A percentile compares a stretch with the other conserved stretches of the same genome.
Evolutionary conservation across 805 yeast species (phyloP).

Genomic region (Saccharomycopsis fibuligera): DNA sequence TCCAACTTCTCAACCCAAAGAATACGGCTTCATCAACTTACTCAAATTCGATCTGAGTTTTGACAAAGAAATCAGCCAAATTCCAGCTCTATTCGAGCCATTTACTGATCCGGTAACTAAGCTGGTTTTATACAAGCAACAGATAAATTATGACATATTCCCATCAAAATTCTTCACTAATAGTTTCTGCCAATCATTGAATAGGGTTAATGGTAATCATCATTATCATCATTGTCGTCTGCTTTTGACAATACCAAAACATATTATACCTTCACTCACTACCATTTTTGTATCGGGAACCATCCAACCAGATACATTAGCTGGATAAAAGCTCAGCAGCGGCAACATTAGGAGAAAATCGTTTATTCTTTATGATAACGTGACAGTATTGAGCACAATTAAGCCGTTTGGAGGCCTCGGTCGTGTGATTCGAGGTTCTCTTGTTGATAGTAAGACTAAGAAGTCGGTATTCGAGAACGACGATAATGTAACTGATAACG

Average conservation of each 20-base stretch:
- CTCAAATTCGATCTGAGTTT: not conserved
- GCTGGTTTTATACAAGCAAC: not conserved
- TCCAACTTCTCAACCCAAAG: not conserved
- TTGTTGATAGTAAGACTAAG: too few relatives aligned
- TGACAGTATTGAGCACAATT: not conserved
- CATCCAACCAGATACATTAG: not conserved
- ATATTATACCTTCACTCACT: too few relatives aligned
- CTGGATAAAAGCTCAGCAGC: not conserved
- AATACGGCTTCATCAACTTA: not conserved
- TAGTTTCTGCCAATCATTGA: too few relatives aligned
- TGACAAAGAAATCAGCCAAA: not conserved
- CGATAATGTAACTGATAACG: too few relatives aligned
- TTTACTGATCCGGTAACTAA: not conserved
- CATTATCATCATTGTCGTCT: too few relatives aligned
- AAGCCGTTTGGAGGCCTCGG: not conserved
- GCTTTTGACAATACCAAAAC: too few relatives aligned
- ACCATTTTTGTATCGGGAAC: not conserved
- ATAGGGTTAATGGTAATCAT: too few relatives aligned
- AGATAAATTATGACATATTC: too few relatives aligned
- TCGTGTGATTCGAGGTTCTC: too few relatives aligned
- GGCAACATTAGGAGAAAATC: not conserved
- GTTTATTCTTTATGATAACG: not conserved
- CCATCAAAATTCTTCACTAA: too few relatives aligned
- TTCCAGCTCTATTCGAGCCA: not conserved
- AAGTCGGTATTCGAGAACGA: too few relatives aligned